These are phyloP conservation scores for Tilletiopsis washingtonensis DNA, from an alignment of 1,284 basidiomycete species.

Conservation along the genomic window DNA sequence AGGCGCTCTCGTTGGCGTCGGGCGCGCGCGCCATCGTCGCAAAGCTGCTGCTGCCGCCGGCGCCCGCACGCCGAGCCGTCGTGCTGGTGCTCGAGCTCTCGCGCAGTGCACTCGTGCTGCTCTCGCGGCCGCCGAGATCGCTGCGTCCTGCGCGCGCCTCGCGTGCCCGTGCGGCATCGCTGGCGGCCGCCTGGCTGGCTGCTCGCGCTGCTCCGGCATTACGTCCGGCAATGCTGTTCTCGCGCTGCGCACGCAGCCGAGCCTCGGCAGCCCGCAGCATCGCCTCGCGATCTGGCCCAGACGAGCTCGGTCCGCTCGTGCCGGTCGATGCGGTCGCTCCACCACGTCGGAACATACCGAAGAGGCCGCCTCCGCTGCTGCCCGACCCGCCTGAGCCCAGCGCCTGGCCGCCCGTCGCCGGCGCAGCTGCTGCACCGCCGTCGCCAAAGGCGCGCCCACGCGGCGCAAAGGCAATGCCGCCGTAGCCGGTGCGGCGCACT, in stretches of 20 bases:
- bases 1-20: constrained; percentile 3
- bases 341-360: neutral
- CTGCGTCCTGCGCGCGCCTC: neutral
- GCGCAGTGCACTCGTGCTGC: too few relatives aligned
- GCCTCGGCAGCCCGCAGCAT: constrained; percentile 32
- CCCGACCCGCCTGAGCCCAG: constrained; percentile 12
- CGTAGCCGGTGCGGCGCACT: constrained; percentile 19
- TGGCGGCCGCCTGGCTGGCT: constrained; percentile 5
- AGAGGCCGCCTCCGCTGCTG: constrained; percentile 11
- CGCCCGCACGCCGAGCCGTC: neutral
- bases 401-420: constrained; percentile 1
- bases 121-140: too few relatives aligned
- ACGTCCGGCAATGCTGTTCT: constrained; percentile 23
- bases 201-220: constrained; percentile 16
- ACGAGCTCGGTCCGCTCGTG: constrained; percentile 3
- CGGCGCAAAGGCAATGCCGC: constrained; percentile 12
- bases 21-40: neutral
- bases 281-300: constrained; percentile 17
- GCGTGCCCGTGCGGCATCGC: constrained; percentile 1
- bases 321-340: neutral
- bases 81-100: too few relatives aligned
- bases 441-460: constrained; percentile 10
- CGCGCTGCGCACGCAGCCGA: constrained; percentile 13
- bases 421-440: constrained; percentile 3
- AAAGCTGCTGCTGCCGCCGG: neutral